Evolutionary conservation across 352 stramenopile species (phyloP), one percentile per base, ranked within the genome.

Genomic region (Thalassiosira exigua): DNA sequence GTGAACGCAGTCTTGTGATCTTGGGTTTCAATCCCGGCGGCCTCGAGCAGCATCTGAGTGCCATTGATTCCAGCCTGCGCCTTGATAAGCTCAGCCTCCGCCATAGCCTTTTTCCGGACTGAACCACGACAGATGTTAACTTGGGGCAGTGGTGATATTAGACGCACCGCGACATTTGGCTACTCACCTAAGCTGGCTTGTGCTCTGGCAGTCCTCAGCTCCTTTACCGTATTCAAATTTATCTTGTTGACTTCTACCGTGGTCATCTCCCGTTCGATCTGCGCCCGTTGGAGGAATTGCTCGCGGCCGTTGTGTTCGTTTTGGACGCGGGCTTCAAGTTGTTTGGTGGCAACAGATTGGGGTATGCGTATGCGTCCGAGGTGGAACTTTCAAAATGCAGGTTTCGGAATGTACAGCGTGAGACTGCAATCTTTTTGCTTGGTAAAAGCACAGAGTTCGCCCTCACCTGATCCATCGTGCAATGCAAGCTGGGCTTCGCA

Each of bases 381-480:
- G 69, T 87, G 77, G 46, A 89, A 89, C 56, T n/a, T n/a, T n/a
- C n/a, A n/a, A n/a, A n/a, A n/a, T n/a, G n/a, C n/a, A n/a, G n/a
- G n/a, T n/a, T n/a, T n/a, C n/a, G n/a, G n/a, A n/a, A n/a, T n/a
- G n/a, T n/a, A n/a, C n/a, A n/a, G n/a, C n/a, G n/a, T n/a, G n/a
- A n/a, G n/a, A n/a, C n/a, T n/a, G n/a, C n/a, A n/a, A n/a, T n/a
- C n/a, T n/a, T n/a, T n/a, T n/a, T n/a, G n/a, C n/a, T n/a, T n/a
- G n/a, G n/a, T n/a, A n/a, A n/a, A n/a, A n/a, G n/a, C n/a, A n/a
- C n/a, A n/a, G n/a, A n/a, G n/a, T n/a, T n/a, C n/a, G n/a, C n/a
- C n/a, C n/a, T n/a, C n/a, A n/a, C n/a, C n/a, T 89, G 82, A 87
- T 89, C 82, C 30, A 89, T 14, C 36, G 27, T 57, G n/a, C 57